phyloP scores from a whole-genome alignment of 257 asterid species.

The Fraxinus anomala region DNA sequence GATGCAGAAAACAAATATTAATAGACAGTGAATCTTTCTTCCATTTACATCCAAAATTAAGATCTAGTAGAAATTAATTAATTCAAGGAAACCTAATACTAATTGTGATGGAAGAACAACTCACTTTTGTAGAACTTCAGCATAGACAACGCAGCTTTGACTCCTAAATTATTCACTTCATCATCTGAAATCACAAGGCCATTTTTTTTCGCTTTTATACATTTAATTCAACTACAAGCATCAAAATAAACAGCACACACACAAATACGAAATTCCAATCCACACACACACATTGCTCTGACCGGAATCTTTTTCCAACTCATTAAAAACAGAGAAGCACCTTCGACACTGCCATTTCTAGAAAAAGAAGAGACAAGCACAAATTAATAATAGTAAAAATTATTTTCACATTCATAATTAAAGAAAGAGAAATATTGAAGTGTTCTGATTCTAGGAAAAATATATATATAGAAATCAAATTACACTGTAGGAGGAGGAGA shows the following conservation, averaged over 20 bases:
- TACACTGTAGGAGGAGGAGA: conserved; percentile 24
- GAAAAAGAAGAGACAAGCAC: conserved; percentile 1
- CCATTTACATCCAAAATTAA: not conserved
- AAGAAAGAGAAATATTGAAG: not conserved
- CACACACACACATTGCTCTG: conserved; percentile 29
- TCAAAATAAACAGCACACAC: not conserved
- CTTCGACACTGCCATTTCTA: conserved; percentile 35
- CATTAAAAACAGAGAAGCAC: conserved; percentile 31
- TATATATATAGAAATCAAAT: conserved; percentile 3
- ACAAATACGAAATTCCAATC: not conserved
- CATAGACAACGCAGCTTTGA: conserved; percentile 69
- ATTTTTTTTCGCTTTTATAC: not conserved
- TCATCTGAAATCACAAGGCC: conserved; percentile 45
- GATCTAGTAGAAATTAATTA: conserved; percentile 5
- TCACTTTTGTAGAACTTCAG: conserved; percentile 82
- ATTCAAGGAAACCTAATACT: not conserved
- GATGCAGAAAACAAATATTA: not conserved
- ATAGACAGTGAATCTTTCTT: not conserved
- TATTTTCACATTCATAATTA: not conserved
- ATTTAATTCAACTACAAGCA: conserved; percentile 6
- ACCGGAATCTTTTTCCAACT: conserved; percentile 42
- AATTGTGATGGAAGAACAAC: conserved; percentile 19
- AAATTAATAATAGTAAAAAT: not conserved
- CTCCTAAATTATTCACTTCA: conserved; percentile 65
- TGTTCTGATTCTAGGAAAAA: conserved; percentile 1